A percentile compares a stretch with the other conserved stretches of the same genome.
Conservation (phyloP, 2,329 filamentous ascomycete species). For the Sphaerulina vaccinii region DNA sequence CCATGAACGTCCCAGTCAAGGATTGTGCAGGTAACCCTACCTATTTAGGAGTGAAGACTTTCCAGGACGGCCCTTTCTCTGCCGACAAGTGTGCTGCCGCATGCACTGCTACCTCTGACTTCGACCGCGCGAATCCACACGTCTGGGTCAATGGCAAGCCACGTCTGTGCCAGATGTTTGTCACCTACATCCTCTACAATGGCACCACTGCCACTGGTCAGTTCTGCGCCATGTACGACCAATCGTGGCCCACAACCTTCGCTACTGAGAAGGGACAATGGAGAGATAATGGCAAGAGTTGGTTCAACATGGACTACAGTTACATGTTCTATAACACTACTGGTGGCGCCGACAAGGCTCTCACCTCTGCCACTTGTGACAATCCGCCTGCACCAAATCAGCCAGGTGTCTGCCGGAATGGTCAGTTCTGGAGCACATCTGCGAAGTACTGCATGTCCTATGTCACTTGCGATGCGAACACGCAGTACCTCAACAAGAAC, state of each 20-base stretch:
- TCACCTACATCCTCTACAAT: background rate
- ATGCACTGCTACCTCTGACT: background rate
- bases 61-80: background rate
- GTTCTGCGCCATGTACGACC: background rate
- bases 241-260: background rate
- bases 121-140: background rate
- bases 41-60: background rate
- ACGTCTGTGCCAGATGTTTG: background rate
- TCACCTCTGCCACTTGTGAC: background rate
- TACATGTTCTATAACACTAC: slow-evolving; percentile 21
- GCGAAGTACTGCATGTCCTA: background rate
- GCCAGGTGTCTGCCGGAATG: background rate
- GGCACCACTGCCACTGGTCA: background rate
- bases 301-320: slow-evolving; percentile 15
- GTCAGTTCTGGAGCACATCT: background rate
- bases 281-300: background rate
- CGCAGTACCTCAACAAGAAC: background rate
- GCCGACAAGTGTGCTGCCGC: background rate
- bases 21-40: background rate
- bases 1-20: background rate
- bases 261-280: background rate
- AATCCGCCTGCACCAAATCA: slow-evolving; percentile 3
- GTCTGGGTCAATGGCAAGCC: background rate
- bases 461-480: background rate
- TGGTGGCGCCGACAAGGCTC: slow-evolving; percentile 7